Evolutionary conservation across 257 asterid genomes (phyloP), one percentile per base, ranked within the genome.

Genomic region (Fraxinus americana): DNA sequence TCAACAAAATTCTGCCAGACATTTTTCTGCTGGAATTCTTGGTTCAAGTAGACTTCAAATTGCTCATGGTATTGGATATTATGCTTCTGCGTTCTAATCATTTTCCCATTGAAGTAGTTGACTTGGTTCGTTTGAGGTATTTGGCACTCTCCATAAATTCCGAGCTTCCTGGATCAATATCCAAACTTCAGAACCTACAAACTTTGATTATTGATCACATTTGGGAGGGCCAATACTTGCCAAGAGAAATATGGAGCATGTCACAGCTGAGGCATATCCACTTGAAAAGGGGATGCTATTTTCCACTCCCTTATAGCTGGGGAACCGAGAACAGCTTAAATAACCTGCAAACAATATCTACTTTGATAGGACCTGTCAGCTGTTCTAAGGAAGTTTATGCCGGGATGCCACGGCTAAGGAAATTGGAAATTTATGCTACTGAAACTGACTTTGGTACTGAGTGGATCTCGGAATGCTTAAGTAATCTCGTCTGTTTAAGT

Each of bases 191-290:
- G 68, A 67, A 68, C 54, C 75, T 77, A 45, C 80, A 77, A 67
- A 77, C 80, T 5, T 50, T 77, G 13, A 50, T 77, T 12, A 52
- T 77, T 8, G 54, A 45, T 68, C 54, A 68, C 75, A 29, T 61
- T 23, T 75, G 54, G 75, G 68, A 14, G 30, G 75, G 74, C 13
- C 74, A 43, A 27, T 32, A 21, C 54, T 23, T 68, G 69, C 80
- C 80, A 17, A 19, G 52, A 32, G 68, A 67, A 48, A 77, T 69
- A 17, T 77, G 75, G 80, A 68, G 35, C 68, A 68, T 67, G 75
- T 34, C 75, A 4, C 67, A n/a, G 57, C 54, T 77, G 68, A 77
- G 80, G 70, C 80, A 77, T 77, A 36, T 77, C 50, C 75, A 39
- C 52, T 19, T 77, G 38, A 68, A 34, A 67, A 30, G 68, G 32